Base-by-base conservation (phyloP, 441 rosid species). In the Bruguiera hainesii region DNA sequence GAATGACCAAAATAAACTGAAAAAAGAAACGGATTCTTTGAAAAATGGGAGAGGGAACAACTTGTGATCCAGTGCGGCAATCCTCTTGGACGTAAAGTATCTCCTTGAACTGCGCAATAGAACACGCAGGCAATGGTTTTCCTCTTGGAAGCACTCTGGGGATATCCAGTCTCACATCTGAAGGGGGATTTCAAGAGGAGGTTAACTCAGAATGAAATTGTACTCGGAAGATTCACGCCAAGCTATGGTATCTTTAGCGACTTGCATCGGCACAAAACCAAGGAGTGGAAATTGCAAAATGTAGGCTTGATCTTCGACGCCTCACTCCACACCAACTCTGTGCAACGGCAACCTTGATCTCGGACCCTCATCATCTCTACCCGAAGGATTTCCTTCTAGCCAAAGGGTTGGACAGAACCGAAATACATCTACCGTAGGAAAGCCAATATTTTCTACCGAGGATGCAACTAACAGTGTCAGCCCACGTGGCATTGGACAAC, bases 201-300 rank as follows among this genome's bases (percentile, higher is more conserved):
- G 78, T 79, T 66, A 76, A 74, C 79, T 73, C 87, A 4, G 87
- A 82, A 78, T 81, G 0, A 88, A 84, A 80, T 37, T 37, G 89
- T 82, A 66, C 66, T 82, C 0, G 81, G 73, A 7, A 91, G 78
- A 51, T 72, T 83, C 71, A 63, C 80, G 66, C 72, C 79, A 0
- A 82, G 79, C 68, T 91, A 84, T 33, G 86, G 89, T 71, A 71
- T 89, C 50, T 85, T 84, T 63, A 76, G 73, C 19, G 86, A 89
- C 56, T 68, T 80, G 73, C 81, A 85, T 30, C 91, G 87, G 75
- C 80, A 80, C 49, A 89, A 81, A 56, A 56, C 89, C 42, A 74
- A 78, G 26, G 84, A 82, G 56, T 88, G 97, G 96, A 91, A 88
- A 75, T 70, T 84, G 26, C 87, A 78, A 65, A 81, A 81, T 73